phyloP scores from a whole-genome alignment of 2,329 filamentous ascomycete genomes.

The Mycosphaerella sp. region DNA sequence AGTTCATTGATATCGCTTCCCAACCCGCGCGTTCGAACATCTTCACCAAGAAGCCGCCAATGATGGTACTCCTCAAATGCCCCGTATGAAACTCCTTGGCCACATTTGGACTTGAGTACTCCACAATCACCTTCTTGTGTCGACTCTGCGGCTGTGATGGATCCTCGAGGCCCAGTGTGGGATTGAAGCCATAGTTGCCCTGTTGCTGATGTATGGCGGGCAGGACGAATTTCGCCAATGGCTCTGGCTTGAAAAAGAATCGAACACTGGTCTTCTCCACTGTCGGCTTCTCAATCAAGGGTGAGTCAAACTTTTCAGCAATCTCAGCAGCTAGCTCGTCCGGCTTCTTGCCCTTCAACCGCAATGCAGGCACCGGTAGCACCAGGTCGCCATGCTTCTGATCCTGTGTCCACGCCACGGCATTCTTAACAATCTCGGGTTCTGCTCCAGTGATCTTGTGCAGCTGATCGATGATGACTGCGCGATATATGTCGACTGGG shows the following conservation, averaged over 20 bases:
- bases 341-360: slow-evolving; percentile 61
- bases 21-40: slow-evolving; percentile 62
- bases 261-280: slow-evolving; percentile 63
- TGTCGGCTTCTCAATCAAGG: slow-evolving; percentile 64
- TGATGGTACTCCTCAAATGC: slow-evolving; percentile 69
- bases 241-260: slow-evolving; percentile 71
- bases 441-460: slow-evolving; percentile 64
- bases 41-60: slow-evolving; percentile 66
- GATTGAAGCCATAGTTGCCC: slow-evolving; percentile 57
- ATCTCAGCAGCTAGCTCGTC: slow-evolving; percentile 52
- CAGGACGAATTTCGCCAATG: slow-evolving; percentile 60
- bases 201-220: slow-evolving; percentile 61
- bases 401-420: slow-evolving; percentile 69
- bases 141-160: slow-evolving; percentile 54
- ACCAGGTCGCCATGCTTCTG: slow-evolving; percentile 79
- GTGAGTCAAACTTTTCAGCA: slow-evolving; percentile 52
- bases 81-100: slow-evolving; percentile 75
- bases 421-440: slow-evolving; percentile 62
- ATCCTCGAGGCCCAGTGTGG: slow-evolving; percentile 54
- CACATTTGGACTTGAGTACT: slow-evolving; percentile 82
- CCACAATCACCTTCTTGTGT: slow-evolving; percentile 64
- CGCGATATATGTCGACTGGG: slow-evolving; percentile 71
- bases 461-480: slow-evolving; percentile 65
- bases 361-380: slow-evolving; percentile 70
- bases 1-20: slow-evolving; percentile 66